phyloP scores from a whole-genome alignment of 2,329 filamentous ascomycete species.

The Immersiporthe knoxdaviesiana region DNA sequence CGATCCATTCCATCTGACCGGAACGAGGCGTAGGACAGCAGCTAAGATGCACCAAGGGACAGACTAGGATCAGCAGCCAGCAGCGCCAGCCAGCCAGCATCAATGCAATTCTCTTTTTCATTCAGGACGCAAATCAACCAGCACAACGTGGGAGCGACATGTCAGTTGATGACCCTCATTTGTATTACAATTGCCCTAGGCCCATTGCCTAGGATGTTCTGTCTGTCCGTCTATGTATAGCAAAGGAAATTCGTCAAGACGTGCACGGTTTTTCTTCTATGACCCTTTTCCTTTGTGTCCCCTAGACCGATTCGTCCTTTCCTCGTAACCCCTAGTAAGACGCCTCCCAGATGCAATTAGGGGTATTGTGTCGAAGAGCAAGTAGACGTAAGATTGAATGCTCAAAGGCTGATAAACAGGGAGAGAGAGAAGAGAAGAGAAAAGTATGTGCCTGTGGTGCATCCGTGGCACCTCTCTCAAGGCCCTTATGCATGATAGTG shows the following conservation, averaged over 20 bases:
- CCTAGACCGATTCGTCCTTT: not conserved
- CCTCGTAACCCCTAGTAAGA: constrained; percentile 3
- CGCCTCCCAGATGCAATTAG: constrained; percentile 27
- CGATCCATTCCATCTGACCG: not conserved
- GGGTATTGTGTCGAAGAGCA: constrained; percentile 16
- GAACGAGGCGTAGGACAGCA: not conserved
- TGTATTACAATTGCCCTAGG: not conserved
- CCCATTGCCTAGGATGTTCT: not conserved
- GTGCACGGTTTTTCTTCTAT: not conserved
- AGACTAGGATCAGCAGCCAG: not conserved
- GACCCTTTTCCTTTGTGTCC: not conserved
- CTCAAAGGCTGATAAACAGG: not conserved
- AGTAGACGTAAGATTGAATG: not conserved
- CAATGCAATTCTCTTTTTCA: not conserved
- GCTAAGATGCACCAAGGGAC: no score
- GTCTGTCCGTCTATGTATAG: not conserved
- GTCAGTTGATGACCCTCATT: not conserved
- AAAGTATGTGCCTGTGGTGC: not conserved
- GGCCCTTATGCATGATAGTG: not conserved
- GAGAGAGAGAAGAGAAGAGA: not conserved
- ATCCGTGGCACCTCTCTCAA: not conserved
- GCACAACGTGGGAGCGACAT: not conserved
- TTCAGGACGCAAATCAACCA: not conserved
- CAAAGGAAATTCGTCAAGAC: not conserved
- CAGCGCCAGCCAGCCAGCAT: not conserved